Evolutionary conservation across 768 basidiomycete genomes (phyloP).

Genomic region (Daedalea quercina): DNA sequence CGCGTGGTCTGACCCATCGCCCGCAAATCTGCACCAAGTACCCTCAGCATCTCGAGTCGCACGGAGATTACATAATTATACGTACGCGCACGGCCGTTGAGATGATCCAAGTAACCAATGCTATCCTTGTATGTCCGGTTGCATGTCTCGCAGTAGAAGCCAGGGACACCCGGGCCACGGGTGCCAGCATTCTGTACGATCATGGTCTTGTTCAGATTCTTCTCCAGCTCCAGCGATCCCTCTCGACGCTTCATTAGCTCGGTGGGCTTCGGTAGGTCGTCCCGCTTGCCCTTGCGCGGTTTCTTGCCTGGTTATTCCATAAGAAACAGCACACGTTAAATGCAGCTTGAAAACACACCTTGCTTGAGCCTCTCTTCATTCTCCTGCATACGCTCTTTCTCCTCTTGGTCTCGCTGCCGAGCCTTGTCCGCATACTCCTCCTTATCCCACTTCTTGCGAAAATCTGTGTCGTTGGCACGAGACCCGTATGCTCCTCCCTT

Average conservation of each 20-base stretch:
- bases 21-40: conserved; percentile 84
- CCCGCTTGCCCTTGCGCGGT: conserved; percentile 58
- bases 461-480: conserved; percentile 57
- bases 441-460: conserved; percentile 92
- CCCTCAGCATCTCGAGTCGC: too few species aligned
- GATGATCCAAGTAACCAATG: conserved; percentile 89
- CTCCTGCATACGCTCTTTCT: conserved; percentile 76
- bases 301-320: conserved; percentile 58
- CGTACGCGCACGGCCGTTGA: conserved; percentile 91
- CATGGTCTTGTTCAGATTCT: conserved; percentile 92
- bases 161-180: conserved; percentile 84
- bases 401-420: conserved; percentile 73
- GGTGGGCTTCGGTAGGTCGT: conserved; percentile 89
- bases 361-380: conserved; percentile 81
- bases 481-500: conserved; percentile 26
- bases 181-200: conserved; percentile 83
- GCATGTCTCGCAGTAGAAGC: conserved; percentile 92
- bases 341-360: conserved; percentile 37
- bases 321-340: not conserved
- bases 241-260: conserved; percentile 90
- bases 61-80: too few species aligned
- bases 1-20: conserved; percentile 94
- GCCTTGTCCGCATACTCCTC: conserved; percentile 85
- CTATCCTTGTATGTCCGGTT: conserved; percentile 91
- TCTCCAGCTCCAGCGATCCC: conserved; percentile 79